Evolutionary conservation across 2,329 filamentous ascomycete species (phyloP).

Genomic region (Escovopsis sp.): DNA sequence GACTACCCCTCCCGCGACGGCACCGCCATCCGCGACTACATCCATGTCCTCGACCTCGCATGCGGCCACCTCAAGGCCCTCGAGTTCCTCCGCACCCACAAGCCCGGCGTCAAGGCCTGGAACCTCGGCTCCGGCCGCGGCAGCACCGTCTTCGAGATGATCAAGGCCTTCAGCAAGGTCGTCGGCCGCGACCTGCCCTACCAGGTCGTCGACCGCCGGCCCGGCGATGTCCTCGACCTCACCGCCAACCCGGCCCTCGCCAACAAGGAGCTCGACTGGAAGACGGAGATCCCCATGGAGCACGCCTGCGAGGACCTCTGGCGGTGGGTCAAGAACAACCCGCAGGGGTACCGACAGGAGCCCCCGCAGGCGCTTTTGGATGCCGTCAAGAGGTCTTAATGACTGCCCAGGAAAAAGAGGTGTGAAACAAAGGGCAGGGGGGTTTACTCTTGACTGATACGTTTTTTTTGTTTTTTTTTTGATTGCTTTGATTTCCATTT

Average conservation of each 20-base stretch:
- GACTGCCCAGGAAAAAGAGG: no score
- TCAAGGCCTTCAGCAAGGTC: conserved; percentile 80
- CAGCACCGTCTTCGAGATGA: conserved; percentile 93
- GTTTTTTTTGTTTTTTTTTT: no score
- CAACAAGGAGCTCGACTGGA: conserved; percentile 82
- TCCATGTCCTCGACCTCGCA: conserved; percentile 85
- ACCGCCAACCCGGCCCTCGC: conserved; percentile 82
- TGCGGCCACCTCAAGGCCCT: conserved; percentile 77
- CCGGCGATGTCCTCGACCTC: conserved; percentile 85
- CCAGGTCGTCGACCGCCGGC: conserved; percentile 66
- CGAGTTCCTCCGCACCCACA: conserved; percentile 69
- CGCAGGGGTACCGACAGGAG: conserved; percentile 81
- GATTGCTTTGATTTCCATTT: no score
- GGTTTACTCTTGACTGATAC: no score
- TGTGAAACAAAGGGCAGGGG: neutral
- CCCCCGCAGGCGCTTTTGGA: conserved; percentile 73
- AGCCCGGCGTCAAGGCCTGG: conserved; percentile 88
- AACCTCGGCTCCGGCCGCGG: conserved; percentile 91
- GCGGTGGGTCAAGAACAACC: conserved; percentile 96
- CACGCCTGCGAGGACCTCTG: conserved; percentile 88
- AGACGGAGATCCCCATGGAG: conserved; percentile 78
- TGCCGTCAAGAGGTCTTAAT: conserved; percentile 31
- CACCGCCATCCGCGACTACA: conserved; percentile 94
- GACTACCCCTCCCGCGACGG: conserved; percentile 86
- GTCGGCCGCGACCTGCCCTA: conserved; percentile 80